A percentile compares a stretch with the other conserved stretches of the same genome.
phyloP scores from a whole-genome alignment of 106 monocot genomes.

The Allium fistulosum region DNA sequence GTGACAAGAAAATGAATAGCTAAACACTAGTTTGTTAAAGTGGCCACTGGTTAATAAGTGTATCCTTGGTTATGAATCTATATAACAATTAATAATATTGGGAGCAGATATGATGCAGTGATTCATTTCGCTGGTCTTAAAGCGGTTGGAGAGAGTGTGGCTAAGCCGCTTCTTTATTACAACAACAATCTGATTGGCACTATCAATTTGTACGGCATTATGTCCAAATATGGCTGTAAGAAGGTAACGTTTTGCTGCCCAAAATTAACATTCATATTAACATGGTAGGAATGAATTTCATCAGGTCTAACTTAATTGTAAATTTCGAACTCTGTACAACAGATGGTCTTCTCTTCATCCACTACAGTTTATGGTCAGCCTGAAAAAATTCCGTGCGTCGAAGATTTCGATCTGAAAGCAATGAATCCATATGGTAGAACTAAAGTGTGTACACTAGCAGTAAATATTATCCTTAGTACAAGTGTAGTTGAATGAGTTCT shows the following conservation, averaged over 20 bases:
- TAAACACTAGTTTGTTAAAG: too few species aligned
- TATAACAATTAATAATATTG: too few species aligned
- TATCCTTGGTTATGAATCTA: too few species aligned
- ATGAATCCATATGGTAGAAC: slow-evolving; percentile 93
- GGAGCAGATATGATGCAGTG: slow-evolving; percentile 68
- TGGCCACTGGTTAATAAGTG: too few species aligned
- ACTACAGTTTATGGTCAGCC: slow-evolving; percentile 91
- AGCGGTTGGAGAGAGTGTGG: slow-evolving; percentile 78
- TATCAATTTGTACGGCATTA: slow-evolving; percentile 48
- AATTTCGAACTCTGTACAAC: neutral
- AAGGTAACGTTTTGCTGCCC: slow-evolving; percentile 31
- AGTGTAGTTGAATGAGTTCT: neutral
- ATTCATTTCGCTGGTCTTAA: slow-evolving; percentile 84
- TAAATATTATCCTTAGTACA: neutral
- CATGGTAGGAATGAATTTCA: too few species aligned
- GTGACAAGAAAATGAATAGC: too few species aligned
- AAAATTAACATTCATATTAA: too few species aligned
- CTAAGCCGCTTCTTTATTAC: slow-evolving; percentile 55
- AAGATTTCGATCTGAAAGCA: slow-evolving; percentile 68
- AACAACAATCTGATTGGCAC: slow-evolving; percentile 70
- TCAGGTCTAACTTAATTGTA: too few species aligned
- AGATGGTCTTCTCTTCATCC: slow-evolving; percentile 94
- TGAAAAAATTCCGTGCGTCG: slow-evolving; percentile 77
- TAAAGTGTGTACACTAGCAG: slow-evolving; percentile 31
- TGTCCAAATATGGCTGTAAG: slow-evolving; percentile 64